Evolutionary conservation across 192 early-diverging fungal species (phyloP).

Genomic region (Oehlia diaphana): DNA sequence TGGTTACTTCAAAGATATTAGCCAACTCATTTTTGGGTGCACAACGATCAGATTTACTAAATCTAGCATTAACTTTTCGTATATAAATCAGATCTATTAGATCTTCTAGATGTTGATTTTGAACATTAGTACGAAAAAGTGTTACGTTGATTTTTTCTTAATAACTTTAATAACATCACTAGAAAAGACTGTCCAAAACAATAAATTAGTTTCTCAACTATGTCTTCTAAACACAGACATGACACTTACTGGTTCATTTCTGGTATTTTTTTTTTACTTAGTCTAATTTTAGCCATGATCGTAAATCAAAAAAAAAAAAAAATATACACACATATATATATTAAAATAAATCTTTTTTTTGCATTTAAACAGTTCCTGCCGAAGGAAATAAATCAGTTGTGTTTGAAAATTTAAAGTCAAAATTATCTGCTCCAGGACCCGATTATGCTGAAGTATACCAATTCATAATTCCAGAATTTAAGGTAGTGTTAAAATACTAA

Average conservation of each 20-base stretch:
- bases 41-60: neutral
- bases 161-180: neutral
- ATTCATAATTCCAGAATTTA: conserved; percentile 89
- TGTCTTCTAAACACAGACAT: neutral
- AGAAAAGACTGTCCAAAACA: neutral
- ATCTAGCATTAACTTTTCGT: neutral
- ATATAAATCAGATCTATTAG: neutral
- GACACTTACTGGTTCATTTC: conserved; percentile 24
- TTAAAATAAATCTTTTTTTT: neutral
- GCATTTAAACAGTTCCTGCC: conserved; percentile 66
- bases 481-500: conserved; percentile 51
- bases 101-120: neutral
- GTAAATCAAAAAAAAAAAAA: neutral
- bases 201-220: neutral
- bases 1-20: too few species aligned
- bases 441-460: conserved; percentile 83
- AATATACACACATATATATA: neutral
- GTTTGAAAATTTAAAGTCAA: conserved; percentile 71
- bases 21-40: too few species aligned
- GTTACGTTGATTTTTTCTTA: neutral
- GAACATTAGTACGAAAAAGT: neutral
- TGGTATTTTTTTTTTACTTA: conserved; percentile 10
- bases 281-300: neutral
- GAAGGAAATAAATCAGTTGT: conserved; percentile 74
- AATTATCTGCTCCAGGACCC: conserved; percentile 55